Evolutionary conservation across 306 rosid species (phyloP).

Genomic region (apple (Malus domestica)): DNA sequence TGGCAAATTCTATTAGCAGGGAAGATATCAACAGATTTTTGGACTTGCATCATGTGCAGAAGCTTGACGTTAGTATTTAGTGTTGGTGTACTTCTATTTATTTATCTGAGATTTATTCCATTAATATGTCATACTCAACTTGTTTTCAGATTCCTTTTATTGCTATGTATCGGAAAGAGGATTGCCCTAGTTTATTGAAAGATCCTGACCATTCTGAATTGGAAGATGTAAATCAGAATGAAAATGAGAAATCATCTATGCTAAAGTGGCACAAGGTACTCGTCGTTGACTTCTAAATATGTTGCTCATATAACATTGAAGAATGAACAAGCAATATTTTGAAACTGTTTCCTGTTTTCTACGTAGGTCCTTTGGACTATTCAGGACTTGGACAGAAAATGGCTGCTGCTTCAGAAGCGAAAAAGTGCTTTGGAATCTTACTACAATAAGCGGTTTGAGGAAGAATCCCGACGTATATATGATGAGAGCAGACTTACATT

Average conservation of each 20-base stretch:
- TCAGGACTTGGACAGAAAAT: constrained; percentile 85
- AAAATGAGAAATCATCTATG: constrained; percentile 47
- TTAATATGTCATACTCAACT: constrained; percentile 3
- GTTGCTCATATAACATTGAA: not conserved
- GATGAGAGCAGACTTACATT: constrained; percentile 69
- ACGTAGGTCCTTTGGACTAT: constrained; percentile 85
- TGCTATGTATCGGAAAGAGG: constrained; percentile 92
- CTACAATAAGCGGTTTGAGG: constrained; percentile 73
- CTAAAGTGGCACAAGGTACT: constrained; percentile 88
- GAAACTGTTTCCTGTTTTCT: constrained; percentile 10
- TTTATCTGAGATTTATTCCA: constrained; percentile 15
- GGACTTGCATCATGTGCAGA: constrained; percentile 85
- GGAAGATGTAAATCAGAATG: constrained; percentile 55
- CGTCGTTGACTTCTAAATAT: too few relatives aligned
- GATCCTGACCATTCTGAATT: constrained; percentile 48
- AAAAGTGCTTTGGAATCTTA: constrained; percentile 77
- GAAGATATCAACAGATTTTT: constrained; percentile 72
- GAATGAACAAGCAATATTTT: not conserved
- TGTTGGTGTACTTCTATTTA: not conserved
- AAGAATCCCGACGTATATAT: constrained; percentile 71
- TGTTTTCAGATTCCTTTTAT: constrained; percentile 72
- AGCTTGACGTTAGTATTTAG: constrained; percentile 67
- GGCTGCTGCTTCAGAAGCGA: constrained; percentile 92
- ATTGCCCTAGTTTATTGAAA: constrained; percentile 72
- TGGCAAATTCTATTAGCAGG: constrained; percentile 31